These are phyloP conservation scores for Pontederia crassipes DNA, from an alignment of 176 grass and related monocot species.

Conservation along the genomic window DNA sequence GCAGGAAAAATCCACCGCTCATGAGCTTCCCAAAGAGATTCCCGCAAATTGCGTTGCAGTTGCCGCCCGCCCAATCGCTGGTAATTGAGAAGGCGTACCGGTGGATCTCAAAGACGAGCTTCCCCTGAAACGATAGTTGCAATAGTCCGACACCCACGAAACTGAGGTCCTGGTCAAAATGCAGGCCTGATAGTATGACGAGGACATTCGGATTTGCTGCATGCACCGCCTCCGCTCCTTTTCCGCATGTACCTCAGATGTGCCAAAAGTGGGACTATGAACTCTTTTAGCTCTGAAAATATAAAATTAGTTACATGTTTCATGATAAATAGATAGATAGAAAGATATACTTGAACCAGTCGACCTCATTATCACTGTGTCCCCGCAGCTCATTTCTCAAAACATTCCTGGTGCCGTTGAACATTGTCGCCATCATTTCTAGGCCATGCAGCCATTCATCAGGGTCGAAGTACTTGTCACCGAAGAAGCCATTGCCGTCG, in stretches of 20 bases:
- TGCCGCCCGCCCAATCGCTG: conserved; percentile 51
- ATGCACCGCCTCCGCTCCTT: conserved; percentile 78
- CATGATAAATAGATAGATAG: conserved; percentile 10
- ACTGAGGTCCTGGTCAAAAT: conserved; percentile 69
- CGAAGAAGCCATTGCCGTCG: conserved; percentile 77
- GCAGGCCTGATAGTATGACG: conserved; percentile 69
- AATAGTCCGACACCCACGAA: conserved; percentile 64
- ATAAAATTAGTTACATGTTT: neutral
- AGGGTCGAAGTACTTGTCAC: conserved; percentile 77
- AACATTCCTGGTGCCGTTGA: conserved; percentile 53
- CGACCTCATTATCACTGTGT: conserved; percentile 45
- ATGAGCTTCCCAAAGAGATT: conserved; percentile 32
- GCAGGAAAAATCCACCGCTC: conserved; percentile 50
- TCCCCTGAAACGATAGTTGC: conserved; percentile 50
- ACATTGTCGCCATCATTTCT: conserved; percentile 64
- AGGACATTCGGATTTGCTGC: conserved; percentile 61
- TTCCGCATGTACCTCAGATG: conserved; percentile 75
- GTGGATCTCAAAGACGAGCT: conserved; percentile 84
- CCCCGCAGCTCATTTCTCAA: conserved; percentile 85
- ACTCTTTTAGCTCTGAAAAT: neutral
- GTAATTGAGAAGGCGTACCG: conserved; percentile 90
- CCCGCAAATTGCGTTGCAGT: conserved; percentile 64
- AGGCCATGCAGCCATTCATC: conserved; percentile 76
- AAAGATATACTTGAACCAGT: conserved; percentile 92
- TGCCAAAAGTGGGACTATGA: neutral